Evolutionary conservation across 2,329 filamentous ascomycete species (phyloP), one percentile per base, ranked within the genome.

Genomic region (Pseudogymnoascus sp.): DNA sequence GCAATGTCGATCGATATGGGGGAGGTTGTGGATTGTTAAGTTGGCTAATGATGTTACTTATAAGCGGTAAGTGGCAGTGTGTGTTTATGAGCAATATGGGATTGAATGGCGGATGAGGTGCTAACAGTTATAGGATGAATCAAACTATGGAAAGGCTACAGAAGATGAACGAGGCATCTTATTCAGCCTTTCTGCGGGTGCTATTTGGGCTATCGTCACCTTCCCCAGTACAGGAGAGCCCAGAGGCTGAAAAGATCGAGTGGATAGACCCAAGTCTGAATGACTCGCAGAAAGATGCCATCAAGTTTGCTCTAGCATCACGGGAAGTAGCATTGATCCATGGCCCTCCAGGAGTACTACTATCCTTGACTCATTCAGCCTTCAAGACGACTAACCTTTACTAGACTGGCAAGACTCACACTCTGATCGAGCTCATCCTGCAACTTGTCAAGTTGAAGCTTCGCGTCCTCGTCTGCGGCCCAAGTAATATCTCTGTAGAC

Each of bases 401-500:
- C 59, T 60, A 85, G 78, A 99, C 94, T 0, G 94, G 94, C 56
- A 99, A 99, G 73, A 99, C 94, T 0, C 92, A 97, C 71, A 97
- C 94, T 0, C 76, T 99, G 37, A 92, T 99, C 62, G 94, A 99
- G 72, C 79, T 99, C 10, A 95, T 99, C 62, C 78, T 95, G n/a
- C 94, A 99, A 70, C 77, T 97, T 66, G 77, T 95, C 59, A 86
- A 85, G 69, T 82, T 83, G 21, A 81, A 84, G 13, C 80, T 86
- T 59, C 83, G 91, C 1, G 78, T 97, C 9, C 79, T 97, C 1
- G 92, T 97, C n/a, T 97, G 94, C 68, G 94, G 92, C 0, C 94
- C 94, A 0, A 96, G 90, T 28, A 99, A 99, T 71, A 92, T 99
- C 66, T 94, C 90, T 0, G 94, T 99, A 1, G 94, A 99, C 79